A percentile compares a stretch with the other conserved stretches of the same genome.
phyloP scores from a whole-genome alignment of 805 yeast genomes.

The Maudiozyma serrabonitensis region DNA sequence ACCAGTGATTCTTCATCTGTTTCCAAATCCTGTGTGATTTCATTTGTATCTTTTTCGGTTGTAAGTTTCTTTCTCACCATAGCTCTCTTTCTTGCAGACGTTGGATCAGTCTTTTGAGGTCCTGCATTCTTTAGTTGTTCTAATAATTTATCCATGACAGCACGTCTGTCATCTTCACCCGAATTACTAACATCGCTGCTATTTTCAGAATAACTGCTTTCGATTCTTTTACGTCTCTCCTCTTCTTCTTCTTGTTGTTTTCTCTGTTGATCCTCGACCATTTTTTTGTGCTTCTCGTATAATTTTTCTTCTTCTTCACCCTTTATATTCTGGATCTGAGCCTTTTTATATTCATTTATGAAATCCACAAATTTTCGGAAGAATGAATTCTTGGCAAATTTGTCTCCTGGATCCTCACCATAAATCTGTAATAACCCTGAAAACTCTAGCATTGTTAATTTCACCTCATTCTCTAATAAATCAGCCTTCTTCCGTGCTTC shows the following conservation, averaged over 20 bases:
- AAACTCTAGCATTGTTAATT: slow-evolving; percentile 54
- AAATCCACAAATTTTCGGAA: slow-evolving; percentile 75
- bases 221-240: slow-evolving; percentile 2
- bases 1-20: slow-evolving; percentile 22
- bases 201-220: slow-evolving; percentile 3
- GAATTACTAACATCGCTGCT: slow-evolving; percentile 5
- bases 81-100: slow-evolving; percentile 74
- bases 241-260: slow-evolving; percentile 15
- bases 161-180: slow-evolving; percentile 23
- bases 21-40: slow-evolving; percentile 13
- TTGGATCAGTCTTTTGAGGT: slow-evolving; percentile 63
- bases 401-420: slow-evolving; percentile 81
- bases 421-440: slow-evolving; percentile 66
- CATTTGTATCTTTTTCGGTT: slow-evolving; percentile 14
- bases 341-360: slow-evolving; percentile 67
- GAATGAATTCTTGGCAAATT: slow-evolving; percentile 55
- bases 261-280: slow-evolving; percentile 31
- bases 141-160: slow-evolving; percentile 75
- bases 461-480: slow-evolving; percentile 53
- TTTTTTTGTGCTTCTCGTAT: slow-evolving; percentile 65
- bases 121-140: slow-evolving; percentile 85
- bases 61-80: slow-evolving; percentile 55
- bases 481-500: slow-evolving; percentile 65
- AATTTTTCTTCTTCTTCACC: slow-evolving; percentile 74
- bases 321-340: slow-evolving; percentile 66